Percentiles rank a stretch among this genome's conserved stretches.
These are phyloP conservation scores for Protomyces lactucae-debilis DNA, from an alignment of 1,139 yeast genomes.

Conservation along the genomic window DNA sequence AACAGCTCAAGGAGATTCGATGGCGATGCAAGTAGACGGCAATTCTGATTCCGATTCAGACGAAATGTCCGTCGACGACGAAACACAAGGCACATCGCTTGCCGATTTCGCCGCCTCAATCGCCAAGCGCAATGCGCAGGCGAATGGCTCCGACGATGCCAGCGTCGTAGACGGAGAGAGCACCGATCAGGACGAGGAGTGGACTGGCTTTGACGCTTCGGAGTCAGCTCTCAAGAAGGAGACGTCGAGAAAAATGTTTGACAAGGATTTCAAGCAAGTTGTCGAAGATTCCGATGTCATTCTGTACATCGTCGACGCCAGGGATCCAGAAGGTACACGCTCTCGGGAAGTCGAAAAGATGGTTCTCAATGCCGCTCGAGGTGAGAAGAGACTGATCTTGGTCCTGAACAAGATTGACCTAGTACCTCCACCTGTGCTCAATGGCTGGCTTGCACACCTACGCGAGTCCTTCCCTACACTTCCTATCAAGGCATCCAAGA, in stretches of 20 bases:
- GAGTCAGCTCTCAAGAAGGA: constrained; percentile 44
- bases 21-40: constrained; percentile 36
- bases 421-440: constrained; percentile 75
- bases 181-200: constrained; percentile 41
- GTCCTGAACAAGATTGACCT: constrained; percentile 88
- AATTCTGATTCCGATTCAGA: constrained; percentile 26
- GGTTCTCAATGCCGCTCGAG: constrained; percentile 59
- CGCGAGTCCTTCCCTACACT: constrained; percentile 84
- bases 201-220: constrained; percentile 42
- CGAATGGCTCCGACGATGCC: constrained; percentile 43
- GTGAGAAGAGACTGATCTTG: constrained; percentile 77
- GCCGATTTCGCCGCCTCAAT: constrained; percentile 76
- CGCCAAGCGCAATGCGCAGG: constrained; percentile 67
- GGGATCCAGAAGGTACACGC: constrained; percentile 95
- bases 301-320: constrained; percentile 87
- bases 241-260: constrained; percentile 75
- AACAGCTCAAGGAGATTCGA: constrained; percentile 38
- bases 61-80: constrained; percentile 40
- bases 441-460: constrained; percentile 77
- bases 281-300: constrained; percentile 88
- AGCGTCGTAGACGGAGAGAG: constrained; percentile 41
- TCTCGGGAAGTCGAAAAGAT: constrained; percentile 88
- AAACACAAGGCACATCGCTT: constrained; percentile 34
- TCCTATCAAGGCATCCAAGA: constrained; percentile 61
- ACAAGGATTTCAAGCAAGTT: constrained; percentile 68